phyloP scores from a whole-genome alignment of 1,139 yeast genomes.

The Kodamaea sp. region DNA sequence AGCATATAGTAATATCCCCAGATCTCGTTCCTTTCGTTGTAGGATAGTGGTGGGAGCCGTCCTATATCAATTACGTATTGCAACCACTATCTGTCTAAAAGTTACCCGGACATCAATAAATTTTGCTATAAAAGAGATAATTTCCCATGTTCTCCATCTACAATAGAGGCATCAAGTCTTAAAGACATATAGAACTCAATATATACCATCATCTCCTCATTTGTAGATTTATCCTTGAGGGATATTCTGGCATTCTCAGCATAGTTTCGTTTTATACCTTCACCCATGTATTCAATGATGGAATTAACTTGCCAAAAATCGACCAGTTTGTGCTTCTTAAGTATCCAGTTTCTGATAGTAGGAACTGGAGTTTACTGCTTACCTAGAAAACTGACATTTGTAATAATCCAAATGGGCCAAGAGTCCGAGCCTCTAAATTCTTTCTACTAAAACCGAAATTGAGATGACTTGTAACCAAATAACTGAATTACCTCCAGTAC shows the following conservation, averaged over 20 bases:
- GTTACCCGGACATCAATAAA: conserved; percentile 14
- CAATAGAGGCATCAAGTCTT: too few species aligned
- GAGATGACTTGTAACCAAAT: too few species aligned
- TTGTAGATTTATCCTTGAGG: conserved; percentile 2
- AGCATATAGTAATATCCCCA: too few species aligned
- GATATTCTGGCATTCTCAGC: conserved; percentile 41
- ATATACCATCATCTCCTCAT: not conserved
- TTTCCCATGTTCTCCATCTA: too few species aligned
- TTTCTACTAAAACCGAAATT: too few species aligned
- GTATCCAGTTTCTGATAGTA: conserved; percentile 15
- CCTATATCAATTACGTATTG: not conserved
- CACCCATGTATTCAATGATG: conserved; percentile 45
- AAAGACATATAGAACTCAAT: conserved; percentile 1
- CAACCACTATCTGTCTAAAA: conserved; percentile 4
- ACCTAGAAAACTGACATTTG: conserved; percentile 13
- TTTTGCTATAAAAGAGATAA: too few species aligned
- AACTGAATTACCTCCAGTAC: too few species aligned
- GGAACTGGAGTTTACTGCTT: conserved; percentile 18
- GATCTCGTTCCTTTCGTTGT: too few species aligned
- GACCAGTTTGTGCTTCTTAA: conserved; percentile 13
- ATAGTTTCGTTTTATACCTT: conserved; percentile 47
- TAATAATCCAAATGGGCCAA: too few species aligned
- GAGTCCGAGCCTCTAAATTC: too few species aligned
- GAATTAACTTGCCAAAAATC: conserved; percentile 45
- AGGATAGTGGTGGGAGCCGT: not conserved